phyloP scores from a whole-genome alignment of 192 early-diverging fungal genomes.

The Coemansia sp. region DNA sequence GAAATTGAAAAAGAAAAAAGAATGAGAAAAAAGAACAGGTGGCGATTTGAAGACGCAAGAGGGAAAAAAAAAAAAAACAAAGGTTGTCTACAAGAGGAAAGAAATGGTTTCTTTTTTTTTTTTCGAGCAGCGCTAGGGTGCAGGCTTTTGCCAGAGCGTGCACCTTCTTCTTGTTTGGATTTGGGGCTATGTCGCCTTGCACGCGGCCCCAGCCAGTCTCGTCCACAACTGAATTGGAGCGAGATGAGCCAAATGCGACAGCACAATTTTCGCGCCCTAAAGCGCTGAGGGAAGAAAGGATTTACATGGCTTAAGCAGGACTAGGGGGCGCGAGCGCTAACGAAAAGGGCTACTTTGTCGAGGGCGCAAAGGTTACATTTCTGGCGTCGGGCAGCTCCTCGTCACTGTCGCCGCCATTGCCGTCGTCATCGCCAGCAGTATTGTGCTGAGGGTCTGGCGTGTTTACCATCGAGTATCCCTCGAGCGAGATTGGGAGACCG shows the following conservation, averaged over 20 bases:
- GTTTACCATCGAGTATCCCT: conserved; percentile 22
- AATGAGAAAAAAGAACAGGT: conserved; percentile 2
- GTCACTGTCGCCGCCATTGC: background rate
- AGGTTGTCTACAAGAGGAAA: background rate
- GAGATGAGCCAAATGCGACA: too few species aligned
- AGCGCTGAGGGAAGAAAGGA: too few species aligned
- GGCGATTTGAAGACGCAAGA: too few species aligned
- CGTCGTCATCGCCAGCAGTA: background rate
- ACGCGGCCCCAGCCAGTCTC: too few species aligned
- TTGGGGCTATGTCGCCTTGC: background rate
- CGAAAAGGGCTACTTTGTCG: background rate
- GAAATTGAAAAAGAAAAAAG: conserved; percentile 67
- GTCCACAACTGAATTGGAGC: too few species aligned
- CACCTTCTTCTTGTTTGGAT: conserved; percentile 2
- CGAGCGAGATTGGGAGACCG: conserved; percentile 12
- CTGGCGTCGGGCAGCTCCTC: conserved; percentile 13
- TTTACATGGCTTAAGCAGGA: too few species aligned
- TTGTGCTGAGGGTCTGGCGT: conserved; percentile 9
- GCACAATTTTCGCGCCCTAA: too few species aligned
- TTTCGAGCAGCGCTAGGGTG: conserved; percentile 4
- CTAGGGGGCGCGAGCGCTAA: background rate
- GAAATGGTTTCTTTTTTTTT: background rate
- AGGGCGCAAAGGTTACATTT: background rate
- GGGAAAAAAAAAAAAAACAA: conserved; percentile 16
- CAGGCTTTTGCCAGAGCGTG: conserved; percentile 1